Percentiles rank a stretch among this genome's conserved stretches.
Conservation (phyloP, 2,329 filamentous ascomycete genomes). For the Phialocephala sp. region DNA sequence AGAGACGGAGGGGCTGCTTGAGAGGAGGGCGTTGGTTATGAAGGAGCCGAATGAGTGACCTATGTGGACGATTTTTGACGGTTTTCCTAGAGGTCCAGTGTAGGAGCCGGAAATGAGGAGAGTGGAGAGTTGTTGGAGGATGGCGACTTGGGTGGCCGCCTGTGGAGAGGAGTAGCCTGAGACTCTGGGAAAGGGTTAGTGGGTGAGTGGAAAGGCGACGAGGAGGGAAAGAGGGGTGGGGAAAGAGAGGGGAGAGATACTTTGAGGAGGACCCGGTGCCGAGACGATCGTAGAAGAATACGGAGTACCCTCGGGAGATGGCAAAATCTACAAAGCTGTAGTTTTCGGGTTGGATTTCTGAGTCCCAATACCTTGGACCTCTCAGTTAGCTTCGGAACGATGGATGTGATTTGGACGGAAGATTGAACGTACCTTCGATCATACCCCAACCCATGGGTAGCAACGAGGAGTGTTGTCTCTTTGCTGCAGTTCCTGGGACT, state of each 20-base stretch:
- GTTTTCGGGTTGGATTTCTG: conserved; percentile 35
- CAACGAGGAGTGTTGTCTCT: conserved; percentile 38
- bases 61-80: conserved; percentile 57
- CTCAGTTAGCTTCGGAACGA: not conserved
- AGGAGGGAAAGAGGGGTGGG: no score
- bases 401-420: not conserved
- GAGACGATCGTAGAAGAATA: conserved; percentile 46
- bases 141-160: conserved; percentile 39
- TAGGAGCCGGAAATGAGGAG: conserved; percentile 30
- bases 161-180: conserved; percentile 35
- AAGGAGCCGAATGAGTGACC: conserved; percentile 68
- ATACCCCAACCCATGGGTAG: conserved; percentile 42
- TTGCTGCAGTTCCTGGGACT: not conserved
- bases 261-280: conserved; percentile 41
- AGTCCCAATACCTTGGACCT: conserved; percentile 43
- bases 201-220: no score
- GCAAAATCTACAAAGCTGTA: conserved; percentile 47
- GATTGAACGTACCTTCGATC: conserved; percentile 38
- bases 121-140: conserved; percentile 18
- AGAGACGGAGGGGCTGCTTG: no score
- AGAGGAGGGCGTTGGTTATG: no score
- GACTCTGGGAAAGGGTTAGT: conserved; percentile 14
- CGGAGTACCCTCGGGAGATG: conserved; percentile 42
- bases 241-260: no score
- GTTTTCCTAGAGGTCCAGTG: conserved; percentile 21